These are phyloP conservation scores for Herpetospermum pedunculosum DNA, from an alignment of 306 rosid genomes.

Conservation along the genomic window DNA sequence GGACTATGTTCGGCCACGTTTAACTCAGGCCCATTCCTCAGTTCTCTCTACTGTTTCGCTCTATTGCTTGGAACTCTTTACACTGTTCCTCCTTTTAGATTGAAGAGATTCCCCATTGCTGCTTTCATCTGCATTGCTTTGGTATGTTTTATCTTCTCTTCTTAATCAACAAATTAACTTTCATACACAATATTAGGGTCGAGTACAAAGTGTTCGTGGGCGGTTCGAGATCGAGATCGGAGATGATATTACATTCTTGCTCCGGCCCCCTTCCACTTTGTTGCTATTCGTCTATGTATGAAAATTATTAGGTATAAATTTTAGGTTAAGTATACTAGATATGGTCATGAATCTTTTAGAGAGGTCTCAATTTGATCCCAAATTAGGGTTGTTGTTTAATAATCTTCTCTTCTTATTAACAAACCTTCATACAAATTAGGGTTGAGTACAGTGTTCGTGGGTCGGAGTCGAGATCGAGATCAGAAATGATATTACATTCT, in stretches of 20 bases:
- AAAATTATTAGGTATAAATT: neutral
- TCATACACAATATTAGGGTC: too few species aligned
- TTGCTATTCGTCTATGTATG: neutral
- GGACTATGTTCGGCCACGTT: slow-evolving; percentile 52
- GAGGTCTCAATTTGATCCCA: too few species aligned
- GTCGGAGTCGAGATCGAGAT: neutral
- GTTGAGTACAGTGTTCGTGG: neutral
- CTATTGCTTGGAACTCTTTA: slow-evolving; percentile 85
- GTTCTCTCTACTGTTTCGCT: slow-evolving; percentile 64
- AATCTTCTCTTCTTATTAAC: slow-evolving; percentile 5
- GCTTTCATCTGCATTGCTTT: slow-evolving; percentile 90
- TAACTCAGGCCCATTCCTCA: slow-evolving; percentile 79
- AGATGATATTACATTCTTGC: too few species aligned
- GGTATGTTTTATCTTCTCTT: slow-evolving; percentile 31
- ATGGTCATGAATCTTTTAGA: too few species aligned
- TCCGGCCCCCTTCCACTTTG: neutral
- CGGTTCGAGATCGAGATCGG: neutral
- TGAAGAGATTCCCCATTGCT: slow-evolving; percentile 86
- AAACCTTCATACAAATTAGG: neutral
- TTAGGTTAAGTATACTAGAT: neutral
- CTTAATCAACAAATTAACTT: neutral
- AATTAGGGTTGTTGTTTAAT: too few species aligned
- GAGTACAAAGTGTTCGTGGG: neutral
- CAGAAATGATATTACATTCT: too few species aligned
- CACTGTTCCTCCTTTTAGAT: slow-evolving; percentile 83